Conservation (phyloP, 768 basidiomycete species). For the Harrya chromipes region DNA sequence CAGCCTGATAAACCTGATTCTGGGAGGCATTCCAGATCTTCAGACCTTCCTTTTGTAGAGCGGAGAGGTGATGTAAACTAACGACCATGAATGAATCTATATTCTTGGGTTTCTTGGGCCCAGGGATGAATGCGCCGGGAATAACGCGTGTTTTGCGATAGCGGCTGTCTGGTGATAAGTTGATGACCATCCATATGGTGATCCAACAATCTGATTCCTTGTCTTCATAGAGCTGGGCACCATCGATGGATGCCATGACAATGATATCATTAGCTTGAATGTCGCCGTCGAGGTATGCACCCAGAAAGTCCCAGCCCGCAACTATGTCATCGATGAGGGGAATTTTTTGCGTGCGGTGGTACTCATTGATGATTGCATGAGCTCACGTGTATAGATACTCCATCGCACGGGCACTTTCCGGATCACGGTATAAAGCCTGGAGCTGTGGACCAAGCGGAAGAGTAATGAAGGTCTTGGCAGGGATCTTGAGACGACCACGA, state of each 20-base stretch:
- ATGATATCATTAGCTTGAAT: background rate
- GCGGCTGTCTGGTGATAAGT: background rate
- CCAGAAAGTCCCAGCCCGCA: background rate
- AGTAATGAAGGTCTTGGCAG: background rate
- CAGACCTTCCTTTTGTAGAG: background rate
- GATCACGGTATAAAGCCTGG: background rate
- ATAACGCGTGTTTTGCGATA: background rate
- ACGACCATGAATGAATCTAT: background rate
- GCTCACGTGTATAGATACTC: background rate
- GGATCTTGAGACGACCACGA: background rate
- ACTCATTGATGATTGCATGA: background rate
- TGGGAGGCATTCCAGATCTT: background rate
- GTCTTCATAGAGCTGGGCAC: background rate
- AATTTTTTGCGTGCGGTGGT: background rate
- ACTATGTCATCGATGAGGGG: background rate
- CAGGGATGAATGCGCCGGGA: background rate
- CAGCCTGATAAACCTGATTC: background rate
- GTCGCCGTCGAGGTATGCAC: background rate
- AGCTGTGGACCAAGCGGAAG: background rate
- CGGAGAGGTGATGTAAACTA: background rate
- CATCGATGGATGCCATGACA: background rate
- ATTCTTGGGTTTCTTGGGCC: background rate
- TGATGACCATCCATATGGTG: background rate
- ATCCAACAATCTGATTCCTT: constrained; percentile 1
- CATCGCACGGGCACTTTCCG: background rate